Evolutionary conservation across 371 early-diverging fungal species (phyloP), one percentile per base, ranked within the genome.

Genomic region (Saksenaea vasiformis): DNA sequence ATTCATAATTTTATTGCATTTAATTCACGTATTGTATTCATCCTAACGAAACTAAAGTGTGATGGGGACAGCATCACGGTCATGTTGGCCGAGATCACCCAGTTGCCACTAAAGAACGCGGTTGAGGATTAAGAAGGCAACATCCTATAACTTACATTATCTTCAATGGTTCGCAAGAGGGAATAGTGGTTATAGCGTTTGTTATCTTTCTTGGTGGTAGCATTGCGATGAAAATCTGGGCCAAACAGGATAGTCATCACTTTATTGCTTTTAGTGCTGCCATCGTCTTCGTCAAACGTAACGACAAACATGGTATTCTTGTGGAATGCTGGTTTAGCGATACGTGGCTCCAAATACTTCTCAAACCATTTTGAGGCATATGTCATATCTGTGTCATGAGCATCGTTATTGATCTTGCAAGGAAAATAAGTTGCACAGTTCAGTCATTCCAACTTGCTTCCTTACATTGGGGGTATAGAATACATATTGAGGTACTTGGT

Each of bases 181-280:
- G 84, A 84, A 70, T 89, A 91, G 60, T 91, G 91, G 37, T 73
- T 77, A 69, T 89, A 91, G 22, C 60, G 58, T 7, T 80, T 82
- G 24, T 65, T 64, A 56, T 88, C 87, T 17, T 68, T 76, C 9
- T 69, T 73, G 56, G 70, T 66, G 5, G 70, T 57, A 8, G 63
- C 35, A 59, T 27, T 37, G 10, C 69, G 63, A 27, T 77, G 71
- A 43, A 85, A 80, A 56, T 72, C 78, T 38, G 82, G 82, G 9
- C 87, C 87, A 59, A 87, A 73, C 8, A 87, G 61, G 31, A 77
- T 56, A 8, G 87, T 78, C 34, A 63, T 71, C 38, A 87, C 84
- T 17, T 74, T 71, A 65, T 86, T 86, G 31, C 66, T 57, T 28
- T 76, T 59, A 14, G 75, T 74, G 35, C 74, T 75, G 43, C 76